Percentiles rank a stretch among this genome's conserved stretches.
phyloP scores from a whole-genome alignment of 441 rosid species.

The Flueggea neowawraea region DNA sequence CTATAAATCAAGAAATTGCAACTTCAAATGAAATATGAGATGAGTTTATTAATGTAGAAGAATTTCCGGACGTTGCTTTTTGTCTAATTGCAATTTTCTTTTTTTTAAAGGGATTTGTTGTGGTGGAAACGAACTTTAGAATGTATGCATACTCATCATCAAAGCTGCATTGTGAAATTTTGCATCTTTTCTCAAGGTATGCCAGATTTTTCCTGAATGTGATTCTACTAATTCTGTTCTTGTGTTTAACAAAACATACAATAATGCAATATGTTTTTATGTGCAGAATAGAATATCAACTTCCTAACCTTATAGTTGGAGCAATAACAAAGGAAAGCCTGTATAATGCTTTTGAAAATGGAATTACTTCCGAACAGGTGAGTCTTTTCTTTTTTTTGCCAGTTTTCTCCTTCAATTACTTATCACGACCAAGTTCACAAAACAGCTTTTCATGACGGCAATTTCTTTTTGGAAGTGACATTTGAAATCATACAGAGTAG shows the following conservation, averaged over 20 bases:
- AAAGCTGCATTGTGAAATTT: slow-evolving; percentile 83
- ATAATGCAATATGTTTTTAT: neutral
- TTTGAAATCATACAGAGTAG: too few relatives aligned
- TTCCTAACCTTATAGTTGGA: slow-evolving; percentile 88
- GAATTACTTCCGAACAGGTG: slow-evolving; percentile 90
- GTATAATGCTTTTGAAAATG: slow-evolving; percentile 89
- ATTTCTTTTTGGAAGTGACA: too few relatives aligned
- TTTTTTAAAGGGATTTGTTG: slow-evolving; percentile 73
- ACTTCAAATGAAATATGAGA: neutral
- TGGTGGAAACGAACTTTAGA: slow-evolving; percentile 95
- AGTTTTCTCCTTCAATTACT: neutral
- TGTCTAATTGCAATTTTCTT: neutral
- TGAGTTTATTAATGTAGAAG: neutral
- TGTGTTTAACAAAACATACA: neutral
- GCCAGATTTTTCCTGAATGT: neutral
- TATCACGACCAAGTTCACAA: neutral
- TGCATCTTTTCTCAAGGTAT: slow-evolving; percentile 91
- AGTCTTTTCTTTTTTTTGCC: neutral
- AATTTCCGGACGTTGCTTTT: neutral
- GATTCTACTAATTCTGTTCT: neutral
- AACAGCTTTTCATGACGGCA: too few relatives aligned
- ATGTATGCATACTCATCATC: slow-evolving; percentile 91
- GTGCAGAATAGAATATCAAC: slow-evolving; percentile 91
- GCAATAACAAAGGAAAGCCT: slow-evolving; percentile 93
- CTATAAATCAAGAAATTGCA: too few relatives aligned